These are phyloP conservation scores for Hypomyces rosellus DNA, from an alignment of 2,329 filamentous ascomycete species.

Conservation along the genomic window DNA sequence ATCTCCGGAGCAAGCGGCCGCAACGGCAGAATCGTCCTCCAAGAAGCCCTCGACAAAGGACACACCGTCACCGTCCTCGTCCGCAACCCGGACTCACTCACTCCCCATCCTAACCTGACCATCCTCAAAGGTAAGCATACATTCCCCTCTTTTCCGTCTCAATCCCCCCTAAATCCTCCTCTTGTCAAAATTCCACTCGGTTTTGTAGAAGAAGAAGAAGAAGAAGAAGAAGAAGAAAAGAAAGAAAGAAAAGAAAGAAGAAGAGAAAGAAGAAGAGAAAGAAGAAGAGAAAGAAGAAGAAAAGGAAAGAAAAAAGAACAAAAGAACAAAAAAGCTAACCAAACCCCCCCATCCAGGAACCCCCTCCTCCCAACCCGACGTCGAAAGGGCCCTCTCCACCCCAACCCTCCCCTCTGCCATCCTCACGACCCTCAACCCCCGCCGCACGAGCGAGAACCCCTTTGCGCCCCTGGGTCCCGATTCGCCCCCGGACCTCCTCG, in stretches of 20 bases:
- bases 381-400: slow-evolving; percentile 30
- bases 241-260: too few relatives aligned
- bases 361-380: slow-evolving; percentile 28
- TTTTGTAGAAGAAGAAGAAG: too few relatives aligned
- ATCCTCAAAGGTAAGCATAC: slow-evolving; percentile 20
- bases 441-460: slow-evolving; percentile 39
- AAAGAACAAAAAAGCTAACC: background rate
- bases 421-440: slow-evolving; percentile 43
- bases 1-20: slow-evolving; percentile 42
- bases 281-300: too few relatives aligned
- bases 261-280: too few relatives aligned
- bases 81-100: slow-evolving; percentile 31
- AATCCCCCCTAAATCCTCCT: too few relatives aligned
- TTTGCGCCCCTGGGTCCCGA: slow-evolving; percentile 36
- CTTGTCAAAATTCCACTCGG: too few relatives aligned
- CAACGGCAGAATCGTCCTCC: slow-evolving; percentile 37
- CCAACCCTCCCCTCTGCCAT: slow-evolving; percentile 29
- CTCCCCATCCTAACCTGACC: slow-evolving; percentile 27
- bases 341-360: slow-evolving; percentile 25
- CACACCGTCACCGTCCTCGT: slow-evolving; percentile 42
- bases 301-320: background rate
- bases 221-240: too few relatives aligned
- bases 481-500: slow-evolving; percentile 40
- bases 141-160: too few relatives aligned
- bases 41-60: slow-evolving; percentile 30